Evolutionary conservation across 2,329 filamentous ascomycete genomes (phyloP).

Genomic region (Graphium sp.): DNA sequence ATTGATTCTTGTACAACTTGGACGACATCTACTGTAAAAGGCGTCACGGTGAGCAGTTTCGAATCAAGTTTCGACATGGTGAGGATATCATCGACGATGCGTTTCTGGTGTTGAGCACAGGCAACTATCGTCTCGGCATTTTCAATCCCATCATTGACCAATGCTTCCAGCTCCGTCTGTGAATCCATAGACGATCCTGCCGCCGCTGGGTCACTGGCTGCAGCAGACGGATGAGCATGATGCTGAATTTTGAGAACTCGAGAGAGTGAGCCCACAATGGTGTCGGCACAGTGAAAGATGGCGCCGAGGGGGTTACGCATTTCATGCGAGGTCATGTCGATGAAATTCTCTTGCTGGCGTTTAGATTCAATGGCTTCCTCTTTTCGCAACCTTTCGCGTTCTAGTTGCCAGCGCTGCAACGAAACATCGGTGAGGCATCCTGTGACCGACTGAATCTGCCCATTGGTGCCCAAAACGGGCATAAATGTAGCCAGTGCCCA

Average conservation of each 20-base stretch:
- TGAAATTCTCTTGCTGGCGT: conserved; percentile 64
- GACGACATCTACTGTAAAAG: conserved; percentile 50
- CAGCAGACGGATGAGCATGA: too few relatives aligned
- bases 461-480: conserved; percentile 28
- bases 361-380: conserved; percentile 41
- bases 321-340: conserved; percentile 59
- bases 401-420: conserved; percentile 31
- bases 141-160: conserved; percentile 47
- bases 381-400: conserved; percentile 28
- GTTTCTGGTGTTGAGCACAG: conserved; percentile 66
- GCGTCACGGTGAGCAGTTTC: conserved; percentile 55
- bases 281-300: conserved; percentile 59
- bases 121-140: conserved; percentile 63
- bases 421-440: conserved; percentile 32
- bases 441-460: conserved; percentile 24
- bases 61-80: conserved; percentile 64
- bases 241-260: too few relatives aligned
- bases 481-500: conserved; percentile 33
- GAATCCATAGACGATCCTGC: neutral
- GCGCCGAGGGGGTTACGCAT: conserved; percentile 60
- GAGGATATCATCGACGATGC: conserved; percentile 60
- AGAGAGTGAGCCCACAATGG: conserved; percentile 37
- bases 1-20: conserved; percentile 49
- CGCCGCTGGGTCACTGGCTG: neutral
- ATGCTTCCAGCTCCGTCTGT: neutral